phyloP scores from a whole-genome alignment of 805 yeast species.

The Wickerhamiella parazyma region DNA sequence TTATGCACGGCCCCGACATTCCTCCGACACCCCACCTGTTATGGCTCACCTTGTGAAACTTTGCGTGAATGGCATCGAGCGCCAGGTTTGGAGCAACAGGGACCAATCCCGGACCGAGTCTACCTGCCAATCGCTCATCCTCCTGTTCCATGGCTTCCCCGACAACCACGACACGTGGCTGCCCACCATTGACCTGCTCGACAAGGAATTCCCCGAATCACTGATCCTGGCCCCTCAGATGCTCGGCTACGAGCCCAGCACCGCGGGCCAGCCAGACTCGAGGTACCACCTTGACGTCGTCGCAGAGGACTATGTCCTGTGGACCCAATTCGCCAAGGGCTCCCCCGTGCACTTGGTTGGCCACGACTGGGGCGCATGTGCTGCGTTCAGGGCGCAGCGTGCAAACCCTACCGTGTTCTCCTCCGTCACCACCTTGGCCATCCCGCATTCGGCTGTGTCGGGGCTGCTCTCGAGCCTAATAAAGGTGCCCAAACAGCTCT shows the following conservation, averaged over 20 bases:
- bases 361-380: constrained; percentile 23
- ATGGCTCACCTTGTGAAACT: not conserved
- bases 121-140: constrained; percentile 7
- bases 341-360: constrained; percentile 20
- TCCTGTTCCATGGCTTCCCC: constrained; percentile 22
- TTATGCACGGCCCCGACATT: not conserved
- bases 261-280: constrained; percentile 11
- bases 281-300: constrained; percentile 12
- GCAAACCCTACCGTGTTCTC: constrained; percentile 16
- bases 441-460: constrained; percentile 17
- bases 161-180: constrained; percentile 18
- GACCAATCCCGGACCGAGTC: not conserved
- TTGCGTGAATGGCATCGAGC: not conserved
- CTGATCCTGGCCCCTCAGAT: constrained; percentile 19
- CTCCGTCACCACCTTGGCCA: constrained; percentile 17
- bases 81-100: not conserved
- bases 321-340: constrained; percentile 13
- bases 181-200: constrained; percentile 12
- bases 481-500: constrained; percentile 17
- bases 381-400: constrained; percentile 15
- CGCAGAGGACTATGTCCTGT: constrained; percentile 15
- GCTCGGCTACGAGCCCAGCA: constrained; percentile 20
- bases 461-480: constrained; percentile 5
- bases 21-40: not conserved
- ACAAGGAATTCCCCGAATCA: constrained; percentile 11